These are phyloP conservation scores for Lactifluus hygrophoroides DNA, from an alignment of 768 basidiomycete genomes.

Conservation along the genomic window DNA sequence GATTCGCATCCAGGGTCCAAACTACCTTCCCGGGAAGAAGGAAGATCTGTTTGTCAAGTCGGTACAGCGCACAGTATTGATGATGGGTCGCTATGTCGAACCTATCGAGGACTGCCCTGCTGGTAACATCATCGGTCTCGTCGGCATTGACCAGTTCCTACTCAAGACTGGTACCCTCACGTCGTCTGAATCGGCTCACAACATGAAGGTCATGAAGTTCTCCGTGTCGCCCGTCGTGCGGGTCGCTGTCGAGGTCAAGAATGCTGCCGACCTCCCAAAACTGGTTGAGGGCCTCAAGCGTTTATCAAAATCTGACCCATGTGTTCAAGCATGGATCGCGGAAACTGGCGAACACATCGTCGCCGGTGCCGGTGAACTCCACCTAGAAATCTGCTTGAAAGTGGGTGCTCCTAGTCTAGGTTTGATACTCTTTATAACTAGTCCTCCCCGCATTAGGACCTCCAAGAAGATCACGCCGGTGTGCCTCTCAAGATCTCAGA, in stretches of 20 bases:
- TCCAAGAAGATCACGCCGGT: constrained; percentile 99
- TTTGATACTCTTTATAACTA: not conserved
- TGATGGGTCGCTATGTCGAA: constrained; percentile 99
- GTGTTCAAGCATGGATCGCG: constrained; percentile 89
- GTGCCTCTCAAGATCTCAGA: constrained; percentile 98
- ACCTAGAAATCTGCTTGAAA: constrained; percentile 99
- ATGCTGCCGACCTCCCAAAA: constrained; percentile 97
- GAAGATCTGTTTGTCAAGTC: constrained; percentile 97
- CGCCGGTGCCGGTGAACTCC: constrained; percentile 97
- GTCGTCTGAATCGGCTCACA: constrained; percentile 96
- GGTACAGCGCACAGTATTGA: constrained; percentile 96
- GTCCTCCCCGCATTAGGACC: constrained; percentile 51
- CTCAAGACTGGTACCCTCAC: constrained; percentile 99
- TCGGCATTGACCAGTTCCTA: constrained; percentile 99
- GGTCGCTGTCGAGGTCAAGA: constrained; percentile 99
- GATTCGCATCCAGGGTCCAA: constrained; percentile 98
- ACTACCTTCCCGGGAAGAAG: constrained; percentile 98
- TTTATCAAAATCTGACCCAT: constrained; percentile 99
- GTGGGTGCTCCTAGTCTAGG: constrained; percentile 29
- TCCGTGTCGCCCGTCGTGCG: constrained; percentile 99
- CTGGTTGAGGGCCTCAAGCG: constrained; percentile 99
- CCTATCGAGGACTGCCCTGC: constrained; percentile 99
- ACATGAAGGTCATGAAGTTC: constrained; percentile 99
- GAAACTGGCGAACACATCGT: constrained; percentile 98
- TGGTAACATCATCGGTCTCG: constrained; percentile 97